Conservation (phyloP, 2,329 filamentous ascomycete genomes). For the Sporothrix dimorphospora region DNA sequence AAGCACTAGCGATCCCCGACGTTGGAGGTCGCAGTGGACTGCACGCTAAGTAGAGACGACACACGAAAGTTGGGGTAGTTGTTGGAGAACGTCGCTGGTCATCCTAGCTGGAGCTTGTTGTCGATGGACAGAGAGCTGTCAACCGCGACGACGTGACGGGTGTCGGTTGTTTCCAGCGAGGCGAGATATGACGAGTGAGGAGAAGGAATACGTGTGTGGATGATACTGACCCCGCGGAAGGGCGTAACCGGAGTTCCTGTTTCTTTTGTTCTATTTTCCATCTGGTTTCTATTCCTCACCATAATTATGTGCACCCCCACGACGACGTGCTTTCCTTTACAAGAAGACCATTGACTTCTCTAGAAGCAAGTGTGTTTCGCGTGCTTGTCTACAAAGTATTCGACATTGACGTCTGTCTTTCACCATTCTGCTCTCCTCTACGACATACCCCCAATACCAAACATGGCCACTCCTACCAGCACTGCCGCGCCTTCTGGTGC, state of each 20-base stretch:
- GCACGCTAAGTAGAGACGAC: background rate
- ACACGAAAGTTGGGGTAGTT: background rate
- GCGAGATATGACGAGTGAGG: background rate
- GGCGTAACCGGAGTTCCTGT: background rate
- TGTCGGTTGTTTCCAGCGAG: background rate
- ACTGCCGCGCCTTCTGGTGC: background rate
- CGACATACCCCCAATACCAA: background rate
- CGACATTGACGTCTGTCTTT: background rate
- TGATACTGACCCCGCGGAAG: background rate
- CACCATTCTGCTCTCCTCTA: background rate
- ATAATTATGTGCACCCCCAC: slow-evolving; percentile 1
- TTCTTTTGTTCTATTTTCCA: background rate
- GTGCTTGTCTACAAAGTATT: background rate
- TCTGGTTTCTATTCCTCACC: background rate
- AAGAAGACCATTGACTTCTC: slow-evolving; percentile 5
- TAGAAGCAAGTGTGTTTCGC: background rate
- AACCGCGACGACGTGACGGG: background rate
- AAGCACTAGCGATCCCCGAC: background rate
- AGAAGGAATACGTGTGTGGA: background rate
- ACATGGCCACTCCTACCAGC: background rate
- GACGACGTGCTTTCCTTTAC: background rate
- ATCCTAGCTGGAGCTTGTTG: background rate
- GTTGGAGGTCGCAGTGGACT: background rate
- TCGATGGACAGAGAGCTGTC: background rate
- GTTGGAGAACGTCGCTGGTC: background rate